Conservation (phyloP, 345 rosid species). For the Excoecaria cochinchinensis region DNA sequence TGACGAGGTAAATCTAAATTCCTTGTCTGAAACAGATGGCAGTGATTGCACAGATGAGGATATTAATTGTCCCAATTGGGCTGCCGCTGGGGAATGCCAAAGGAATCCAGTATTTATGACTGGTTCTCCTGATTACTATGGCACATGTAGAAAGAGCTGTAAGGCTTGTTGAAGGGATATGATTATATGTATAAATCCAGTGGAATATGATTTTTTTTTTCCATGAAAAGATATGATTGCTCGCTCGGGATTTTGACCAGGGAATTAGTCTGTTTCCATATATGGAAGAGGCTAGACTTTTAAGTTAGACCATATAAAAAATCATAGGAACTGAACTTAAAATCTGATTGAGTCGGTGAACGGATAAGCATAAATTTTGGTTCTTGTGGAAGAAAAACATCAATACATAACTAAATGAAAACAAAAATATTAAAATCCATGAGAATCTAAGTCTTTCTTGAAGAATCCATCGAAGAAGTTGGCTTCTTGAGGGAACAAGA, state of each 20-base stretch:
- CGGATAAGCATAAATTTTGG: background rate
- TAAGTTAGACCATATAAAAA: background rate
- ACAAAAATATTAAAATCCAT: background rate
- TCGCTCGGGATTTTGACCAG: background rate
- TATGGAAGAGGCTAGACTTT: background rate
- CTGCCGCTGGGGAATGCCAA: slow-evolving; percentile 74
- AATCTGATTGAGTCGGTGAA: background rate
- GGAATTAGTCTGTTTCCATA: background rate
- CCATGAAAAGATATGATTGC: background rate
- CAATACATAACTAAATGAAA: background rate
- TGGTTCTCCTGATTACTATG: slow-evolving; percentile 86
- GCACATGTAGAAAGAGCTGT: slow-evolving; percentile 92
- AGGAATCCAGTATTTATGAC: slow-evolving; percentile 85
- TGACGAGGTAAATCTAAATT: slow-evolving; percentile 19
- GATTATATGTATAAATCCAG: background rate
- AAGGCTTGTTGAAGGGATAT: slow-evolving; percentile 43
- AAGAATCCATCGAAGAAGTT: slow-evolving; percentile 22
- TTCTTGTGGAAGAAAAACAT: background rate
- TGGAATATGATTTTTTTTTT: background rate
- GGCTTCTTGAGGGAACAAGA: slow-evolving; percentile 65
- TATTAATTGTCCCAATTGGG: slow-evolving; percentile 67
- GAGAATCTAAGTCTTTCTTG: background rate
- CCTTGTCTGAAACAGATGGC: slow-evolving; percentile 22
- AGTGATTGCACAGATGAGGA: slow-evolving; percentile 76
- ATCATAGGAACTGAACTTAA: background rate